Evolutionary conservation across 176 grass and related monocot species (phyloP).

Genomic region (Tuctoria greenei): DNA sequence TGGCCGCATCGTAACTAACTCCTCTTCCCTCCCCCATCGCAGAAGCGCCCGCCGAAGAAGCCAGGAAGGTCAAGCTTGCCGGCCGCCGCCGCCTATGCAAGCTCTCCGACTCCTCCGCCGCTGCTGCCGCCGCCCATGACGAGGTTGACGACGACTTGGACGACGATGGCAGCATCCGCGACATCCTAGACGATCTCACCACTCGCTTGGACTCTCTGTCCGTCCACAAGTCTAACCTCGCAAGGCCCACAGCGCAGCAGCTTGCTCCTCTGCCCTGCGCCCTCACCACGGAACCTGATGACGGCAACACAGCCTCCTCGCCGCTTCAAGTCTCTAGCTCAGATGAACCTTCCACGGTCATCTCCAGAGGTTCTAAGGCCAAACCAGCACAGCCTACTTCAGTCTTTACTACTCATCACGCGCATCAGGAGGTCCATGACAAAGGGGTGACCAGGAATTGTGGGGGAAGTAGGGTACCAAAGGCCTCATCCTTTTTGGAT

Average conservation of each 20-base stretch:
- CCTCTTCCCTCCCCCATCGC: not conserved
- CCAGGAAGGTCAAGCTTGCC: conserved; percentile 58
- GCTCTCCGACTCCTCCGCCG: conserved; percentile 18
- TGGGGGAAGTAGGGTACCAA: conserved; percentile 6
- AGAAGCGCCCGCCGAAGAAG: conserved; percentile 14
- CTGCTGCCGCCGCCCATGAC: not conserved
- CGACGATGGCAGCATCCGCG: conserved; percentile 57
- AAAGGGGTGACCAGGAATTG: conserved; percentile 19
- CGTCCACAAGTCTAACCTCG: conserved; percentile 44
- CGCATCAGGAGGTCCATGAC: not conserved
- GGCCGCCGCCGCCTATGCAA: conserved; percentile 82
- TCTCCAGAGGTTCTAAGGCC: not conserved
- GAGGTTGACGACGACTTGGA: not conserved
- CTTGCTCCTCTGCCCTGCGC: conserved; percentile 13
- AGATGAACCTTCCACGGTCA: conserved; percentile 3
- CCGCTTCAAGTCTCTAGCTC: conserved; percentile 1
- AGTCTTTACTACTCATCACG: not conserved
- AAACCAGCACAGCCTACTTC: not conserved
- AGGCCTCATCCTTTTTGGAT: conserved; percentile 19
- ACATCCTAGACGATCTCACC: conserved; percentile 85
- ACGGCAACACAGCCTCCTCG: not conserved
- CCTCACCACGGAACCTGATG: conserved; percentile 21
- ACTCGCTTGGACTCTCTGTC: conserved; percentile 62
- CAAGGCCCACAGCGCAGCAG: not conserved
- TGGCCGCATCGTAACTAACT: not conserved